Conservation (phyloP, 164 flowering plant genomes). For the Magnolia officinalis region DNA sequence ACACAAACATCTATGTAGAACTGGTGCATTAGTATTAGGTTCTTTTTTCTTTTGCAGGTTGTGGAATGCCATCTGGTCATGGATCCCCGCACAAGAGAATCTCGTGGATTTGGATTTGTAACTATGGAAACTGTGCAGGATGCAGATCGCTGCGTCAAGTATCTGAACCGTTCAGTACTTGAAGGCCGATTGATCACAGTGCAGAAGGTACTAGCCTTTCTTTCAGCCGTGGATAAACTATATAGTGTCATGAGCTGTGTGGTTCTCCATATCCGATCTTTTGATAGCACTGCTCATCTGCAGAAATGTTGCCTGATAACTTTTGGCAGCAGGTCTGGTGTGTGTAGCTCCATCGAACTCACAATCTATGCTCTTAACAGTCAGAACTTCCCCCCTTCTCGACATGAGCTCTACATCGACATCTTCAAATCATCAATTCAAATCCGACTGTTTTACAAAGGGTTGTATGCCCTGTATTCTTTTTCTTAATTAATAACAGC, state of each 20-base stretch:
- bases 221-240: neutral
- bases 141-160: constrained; percentile 61
- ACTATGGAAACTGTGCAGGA: constrained; percentile 58
- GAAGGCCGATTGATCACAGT: constrained; percentile 67
- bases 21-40: neutral
- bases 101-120: constrained; percentile 74
- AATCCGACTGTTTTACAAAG: constrained; percentile 44
- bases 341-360: constrained; percentile 62
- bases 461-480: constrained; percentile 42
- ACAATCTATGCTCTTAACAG: constrained; percentile 53
- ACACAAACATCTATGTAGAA: neutral
- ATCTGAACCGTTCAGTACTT: constrained; percentile 59
- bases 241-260: constrained; percentile 1
- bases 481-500: constrained; percentile 26
- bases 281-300: constrained; percentile 27
- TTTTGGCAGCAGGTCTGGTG: constrained; percentile 72
- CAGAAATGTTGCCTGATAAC: constrained; percentile 47
- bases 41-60: constrained; percentile 33
- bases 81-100: constrained; percentile 60
- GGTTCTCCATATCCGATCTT: constrained; percentile 6
- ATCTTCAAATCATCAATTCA: constrained; percentile 41
- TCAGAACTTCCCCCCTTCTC: constrained; percentile 36
- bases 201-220: constrained; percentile 42
- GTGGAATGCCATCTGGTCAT: constrained; percentile 54
- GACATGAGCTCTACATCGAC: constrained; percentile 60